Evolutionary conservation across 176 grass and related monocot genomes (phyloP), one percentile per base, ranked within the genome.

Genomic region (Alopecurus myosuroides): DNA sequence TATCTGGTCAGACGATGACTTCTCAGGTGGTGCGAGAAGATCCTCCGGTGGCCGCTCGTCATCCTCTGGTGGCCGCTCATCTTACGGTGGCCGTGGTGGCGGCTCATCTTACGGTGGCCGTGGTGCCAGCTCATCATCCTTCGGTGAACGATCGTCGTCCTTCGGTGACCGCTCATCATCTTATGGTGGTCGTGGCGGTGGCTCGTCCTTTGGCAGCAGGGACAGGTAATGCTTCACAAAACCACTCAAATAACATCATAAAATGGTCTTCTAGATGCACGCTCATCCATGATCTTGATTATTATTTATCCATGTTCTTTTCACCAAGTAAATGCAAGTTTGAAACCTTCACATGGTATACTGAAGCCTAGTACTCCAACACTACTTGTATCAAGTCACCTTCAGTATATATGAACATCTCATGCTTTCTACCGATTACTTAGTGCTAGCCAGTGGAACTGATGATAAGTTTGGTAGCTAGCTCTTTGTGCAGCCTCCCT

Each of bases 1-100:
- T 23, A 90, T 81, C 49, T 84, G 31, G 85, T 80, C 81, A 91
- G 85, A 91, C 33, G 89, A 87, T 81, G 85, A 90, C 72, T 81
- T 81, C 72, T 85, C 82, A 75, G 66, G 80, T 50, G 76, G 88
- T 56, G 81, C 71, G 29, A 95, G 90, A 62, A 95, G 50, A 85
- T 92, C 90, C 23, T 87, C 81, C 6, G 17, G 71, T 65, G 45
- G 69, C 68, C 87, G 87, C 70, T 70, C 80, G 15, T 30, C 86
- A 65, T 88, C 87, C 34, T 79, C 71, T 14, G 45, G 87, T 29
- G 87, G 69, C 4, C 87, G 82, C 60, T 85, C 87, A 51, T 77
- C 73, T 6, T 76, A 77, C 4, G 75, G 75, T 77, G 34, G 75
- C 1, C 75, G 75, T 77, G 75, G 75, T 10, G 75, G 75, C n/a